Evolutionary conservation across 768 basidiomycete species (phyloP), one percentile per base, ranked within the genome.

Genomic region (Mycena polygramma): DNA sequence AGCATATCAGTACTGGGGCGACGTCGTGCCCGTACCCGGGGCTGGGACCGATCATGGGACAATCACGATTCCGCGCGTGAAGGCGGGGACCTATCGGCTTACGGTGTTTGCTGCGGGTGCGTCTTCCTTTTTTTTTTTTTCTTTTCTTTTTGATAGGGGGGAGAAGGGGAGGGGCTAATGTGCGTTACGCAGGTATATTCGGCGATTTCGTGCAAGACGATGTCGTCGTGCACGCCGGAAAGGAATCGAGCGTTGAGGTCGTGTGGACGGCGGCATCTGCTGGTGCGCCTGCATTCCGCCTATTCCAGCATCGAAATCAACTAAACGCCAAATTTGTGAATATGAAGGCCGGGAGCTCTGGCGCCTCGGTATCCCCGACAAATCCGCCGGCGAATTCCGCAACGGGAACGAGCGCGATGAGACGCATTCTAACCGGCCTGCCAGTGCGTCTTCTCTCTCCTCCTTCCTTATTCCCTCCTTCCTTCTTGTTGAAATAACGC

Each of bases 1-100:
- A 5, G 75, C 76, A 15, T 78, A 76, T 53, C 78, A 79, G 54
- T 79, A 79, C 64, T 79, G 77, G 77, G 75, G 63, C 2, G 35
- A 71, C 39, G 53, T 75, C 20, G 41, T 57, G 7, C 30, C 69
- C n/a, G 57, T 30, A 22, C 45, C 45, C n/a, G n/a, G n/a, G n/a
- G n/a, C n/a, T 13, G 45, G 45, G 14, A n/a, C 48, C 6, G 20
- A 49, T 5, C 20, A 3, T 6, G 76, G 76, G 1, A 15, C 24
- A 1, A 51, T 79, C 20, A 41, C 64, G 20, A 74, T 79, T 39
- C 59, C 70, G 36, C 69, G 76, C 4, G 76, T 79, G 9, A 77
- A 77, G 57, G 78, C 73, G 22, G 78, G 78, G 22, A 73, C 70
- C 5, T 79, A 79, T 53, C 73, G 78, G 26, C 57, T 79, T 30